Conservation (phyloP, 2,329 filamentous ascomycete genomes). For the Phialophora expanda region DNA sequence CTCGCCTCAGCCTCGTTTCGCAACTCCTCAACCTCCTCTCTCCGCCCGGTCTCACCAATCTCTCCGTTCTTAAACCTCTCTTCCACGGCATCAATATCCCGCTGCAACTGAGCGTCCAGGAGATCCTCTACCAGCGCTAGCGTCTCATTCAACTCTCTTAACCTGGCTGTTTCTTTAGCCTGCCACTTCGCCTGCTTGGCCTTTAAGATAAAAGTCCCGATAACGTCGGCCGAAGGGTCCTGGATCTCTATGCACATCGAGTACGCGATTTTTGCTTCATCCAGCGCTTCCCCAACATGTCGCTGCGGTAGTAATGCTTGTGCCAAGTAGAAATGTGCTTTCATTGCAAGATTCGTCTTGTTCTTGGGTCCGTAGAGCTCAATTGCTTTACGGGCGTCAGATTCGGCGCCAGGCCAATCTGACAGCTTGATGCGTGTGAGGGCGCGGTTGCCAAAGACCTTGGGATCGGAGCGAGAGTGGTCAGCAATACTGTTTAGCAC, state of each 20-base stretch:
- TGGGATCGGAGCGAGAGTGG: slow-evolving; percentile 75
- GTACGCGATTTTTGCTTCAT: slow-evolving; percentile 74
- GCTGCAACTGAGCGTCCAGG: slow-evolving; percentile 48
- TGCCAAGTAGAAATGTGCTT: slow-evolving; percentile 81
- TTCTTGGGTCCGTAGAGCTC: slow-evolving; percentile 59
- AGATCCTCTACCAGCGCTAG: slow-evolving; percentile 49
- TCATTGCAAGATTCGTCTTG: slow-evolving; percentile 65
- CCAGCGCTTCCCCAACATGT: slow-evolving; percentile 73
- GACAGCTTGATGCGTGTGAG: slow-evolving; percentile 77
- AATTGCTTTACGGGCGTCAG: slow-evolving; percentile 78
- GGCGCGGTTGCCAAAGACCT: slow-evolving; percentile 87
- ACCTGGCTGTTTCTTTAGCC: slow-evolving; percentile 62
- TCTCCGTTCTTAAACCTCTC: slow-evolving; percentile 39
- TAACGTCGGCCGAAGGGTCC: slow-evolving; percentile 70
- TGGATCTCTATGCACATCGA: slow-evolving; percentile 66
- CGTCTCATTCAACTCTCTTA: slow-evolving; percentile 54
- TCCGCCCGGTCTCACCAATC: slow-evolving; percentile 67
- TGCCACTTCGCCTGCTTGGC: slow-evolving; percentile 91
- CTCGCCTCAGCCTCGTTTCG: slow-evolving; percentile 57
- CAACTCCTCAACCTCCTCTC: slow-evolving; percentile 68
- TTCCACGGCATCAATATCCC: slow-evolving; percentile 47
- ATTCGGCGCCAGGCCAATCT: slow-evolving; percentile 74
- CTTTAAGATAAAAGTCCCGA: slow-evolving; percentile 74
- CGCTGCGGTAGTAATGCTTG: slow-evolving; percentile 79
- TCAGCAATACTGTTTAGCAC: slow-evolving; percentile 65